Percentiles rank a stretch among this genome's conserved stretches.
Conservation (phyloP, 106 monocot species). For the Xerophyta viscosa region DNA sequence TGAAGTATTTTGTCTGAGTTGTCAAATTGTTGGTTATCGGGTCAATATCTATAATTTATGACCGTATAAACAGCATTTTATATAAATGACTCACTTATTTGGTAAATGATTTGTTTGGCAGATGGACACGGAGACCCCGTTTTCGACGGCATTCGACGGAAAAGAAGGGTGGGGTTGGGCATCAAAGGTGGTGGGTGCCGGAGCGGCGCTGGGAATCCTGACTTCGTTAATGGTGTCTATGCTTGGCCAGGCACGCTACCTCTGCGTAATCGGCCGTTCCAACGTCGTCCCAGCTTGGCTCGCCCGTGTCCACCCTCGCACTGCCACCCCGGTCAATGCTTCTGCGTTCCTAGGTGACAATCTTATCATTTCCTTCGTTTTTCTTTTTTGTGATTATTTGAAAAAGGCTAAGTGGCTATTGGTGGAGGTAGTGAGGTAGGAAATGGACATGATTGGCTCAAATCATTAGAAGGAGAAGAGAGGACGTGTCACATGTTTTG, state of each 20-base stretch:
- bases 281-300: slow-evolving; percentile 61
- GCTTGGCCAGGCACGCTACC: slow-evolving; percentile 92
- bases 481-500: too few relatives aligned
- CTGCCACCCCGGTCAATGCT: slow-evolving; percentile 80
- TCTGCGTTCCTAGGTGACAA: slow-evolving; percentile 69
- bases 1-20: too few relatives aligned
- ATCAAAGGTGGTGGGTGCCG: slow-evolving; percentile 71
- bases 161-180: slow-evolving; percentile 70
- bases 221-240: slow-evolving; percentile 80
- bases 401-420: too few relatives aligned
- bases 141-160: slow-evolving; percentile 61
- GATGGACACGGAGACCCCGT: slow-evolving; percentile 78
- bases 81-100: neutral
- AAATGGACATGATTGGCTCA: too few relatives aligned
- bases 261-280: slow-evolving; percentile 86
- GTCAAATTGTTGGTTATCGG: too few relatives aligned
- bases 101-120: slow-evolving; percentile 9
- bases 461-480: too few relatives aligned
- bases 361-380: too few relatives aligned
- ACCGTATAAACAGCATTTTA: too few relatives aligned
- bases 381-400: too few relatives aligned
- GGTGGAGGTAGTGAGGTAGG: too few relatives aligned
- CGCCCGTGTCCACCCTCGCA: slow-evolving; percentile 54
- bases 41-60: too few relatives aligned
- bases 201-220: slow-evolving; percentile 81